Percentiles rank a stretch among this genome's conserved stretches.
Evolutionary conservation across 2,329 filamentous ascomycete species (phyloP).

Genomic region (Bretziella fagacearum): DNA sequence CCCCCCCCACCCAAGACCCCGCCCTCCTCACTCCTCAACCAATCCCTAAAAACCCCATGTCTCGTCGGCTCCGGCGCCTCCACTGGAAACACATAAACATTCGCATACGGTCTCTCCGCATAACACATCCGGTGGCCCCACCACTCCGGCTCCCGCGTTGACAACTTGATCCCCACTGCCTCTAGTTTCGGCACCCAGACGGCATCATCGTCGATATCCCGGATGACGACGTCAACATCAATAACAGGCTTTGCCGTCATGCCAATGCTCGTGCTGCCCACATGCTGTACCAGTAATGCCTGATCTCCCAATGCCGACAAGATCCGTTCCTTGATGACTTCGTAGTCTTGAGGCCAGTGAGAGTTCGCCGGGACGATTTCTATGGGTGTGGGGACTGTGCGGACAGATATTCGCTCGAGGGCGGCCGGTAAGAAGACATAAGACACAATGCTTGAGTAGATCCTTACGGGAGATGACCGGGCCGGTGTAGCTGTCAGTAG

Average conservation of each 20-base stretch:
- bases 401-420: constrained; percentile 19
- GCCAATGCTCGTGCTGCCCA: constrained; percentile 33
- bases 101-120: constrained; percentile 19
- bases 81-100: constrained; percentile 33
- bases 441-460: neutral
- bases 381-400: constrained; percentile 17
- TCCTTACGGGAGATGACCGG: neutral
- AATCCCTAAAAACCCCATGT: constrained; percentile 30
- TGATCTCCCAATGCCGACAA: constrained; percentile 21
- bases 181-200: constrained; percentile 29
- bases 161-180: constrained; percentile 28
- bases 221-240: constrained; percentile 33
- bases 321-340: constrained; percentile 14
- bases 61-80: constrained; percentile 26
- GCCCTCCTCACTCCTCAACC: constrained; percentile 23
- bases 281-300: constrained; percentile 25
- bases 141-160: constrained; percentile 30
- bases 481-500: neutral
- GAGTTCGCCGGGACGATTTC: constrained; percentile 24
- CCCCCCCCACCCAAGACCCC: too few relatives aligned
- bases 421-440: neutral
- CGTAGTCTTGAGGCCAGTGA: constrained; percentile 23
- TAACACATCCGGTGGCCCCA: constrained; percentile 31
- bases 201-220: constrained; percentile 25
- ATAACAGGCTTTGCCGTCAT: constrained; percentile 35